These are phyloP conservation scores for Lentinula novae-zelandiae DNA, from an alignment of 1,284 basidiomycete species.

Conservation along the genomic window DNA sequence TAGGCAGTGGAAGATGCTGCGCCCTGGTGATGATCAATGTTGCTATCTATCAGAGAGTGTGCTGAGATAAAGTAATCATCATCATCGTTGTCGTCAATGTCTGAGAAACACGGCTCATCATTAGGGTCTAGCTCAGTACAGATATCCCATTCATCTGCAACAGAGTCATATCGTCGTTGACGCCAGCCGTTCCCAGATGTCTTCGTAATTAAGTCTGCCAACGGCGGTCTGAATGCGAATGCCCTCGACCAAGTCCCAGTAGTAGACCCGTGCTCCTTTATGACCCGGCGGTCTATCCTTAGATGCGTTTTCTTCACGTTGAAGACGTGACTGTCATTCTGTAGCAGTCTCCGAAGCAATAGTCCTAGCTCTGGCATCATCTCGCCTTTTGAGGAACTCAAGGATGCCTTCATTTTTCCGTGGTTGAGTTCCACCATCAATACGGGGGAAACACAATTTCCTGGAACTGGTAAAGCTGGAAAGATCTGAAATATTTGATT, in stretches of 20 bases:
- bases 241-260: neutral
- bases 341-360: neutral
- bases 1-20: too few relatives aligned
- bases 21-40: too few relatives aligned
- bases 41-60: neutral
- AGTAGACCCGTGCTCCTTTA: neutral
- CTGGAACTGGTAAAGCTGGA: neutral
- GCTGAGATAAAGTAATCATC: neutral
- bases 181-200: neutral
- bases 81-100: neutral
- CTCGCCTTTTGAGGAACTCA: neutral
- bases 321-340: neutral
- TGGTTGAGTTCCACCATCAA: neutral
- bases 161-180: constrained; percentile 5
- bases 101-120: neutral
- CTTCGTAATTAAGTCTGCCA: neutral
- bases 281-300: neutral
- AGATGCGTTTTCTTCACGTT: neutral
- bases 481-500: too few relatives aligned
- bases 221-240: neutral
- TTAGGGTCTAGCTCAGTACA: constrained; percentile 4
- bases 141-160: constrained; percentile 13
- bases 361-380: neutral
- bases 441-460: neutral
- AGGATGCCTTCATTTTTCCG: neutral